Evolutionary conservation across 768 basidiomycete species (phyloP).

Genomic region (Pluteus cervinus): DNA sequence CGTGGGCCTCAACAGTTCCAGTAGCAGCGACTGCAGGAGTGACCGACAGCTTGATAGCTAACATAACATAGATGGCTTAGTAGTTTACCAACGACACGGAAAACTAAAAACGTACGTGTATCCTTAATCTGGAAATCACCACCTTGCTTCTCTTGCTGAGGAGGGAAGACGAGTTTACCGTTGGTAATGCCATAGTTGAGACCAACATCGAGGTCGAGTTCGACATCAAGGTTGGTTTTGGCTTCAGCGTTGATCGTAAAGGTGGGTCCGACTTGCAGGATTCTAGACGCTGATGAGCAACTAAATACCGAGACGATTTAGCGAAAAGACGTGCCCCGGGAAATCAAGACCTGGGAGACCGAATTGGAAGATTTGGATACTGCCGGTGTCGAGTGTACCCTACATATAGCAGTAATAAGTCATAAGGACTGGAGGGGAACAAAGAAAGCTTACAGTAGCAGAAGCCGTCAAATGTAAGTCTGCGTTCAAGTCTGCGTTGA

Average conservation of each 20-base stretch:
- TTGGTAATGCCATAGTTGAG: slow-evolving; percentile 37
- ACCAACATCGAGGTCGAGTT: slow-evolving; percentile 34
- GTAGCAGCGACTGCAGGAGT: slow-evolving; percentile 33
- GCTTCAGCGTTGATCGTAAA: slow-evolving; percentile 36
- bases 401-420: slow-evolving; percentile 3
- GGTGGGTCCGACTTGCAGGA: slow-evolving; percentile 41
- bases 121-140: slow-evolving; percentile 28
- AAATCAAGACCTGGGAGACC: slow-evolving; percentile 45
- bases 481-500: slow-evolving; percentile 34
- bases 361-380: slow-evolving; percentile 30
- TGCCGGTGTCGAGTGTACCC: slow-evolving; percentile 37
- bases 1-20: slow-evolving; percentile 37
- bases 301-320: background rate
- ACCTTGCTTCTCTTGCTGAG: slow-evolving; percentile 14
- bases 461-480: slow-evolving; percentile 29
- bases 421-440: background rate
- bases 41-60: slow-evolving; percentile 36
- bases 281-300: slow-evolving; percentile 16
- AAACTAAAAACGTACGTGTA: slow-evolving; percentile 30
- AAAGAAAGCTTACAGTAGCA: slow-evolving; percentile 22
- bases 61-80: background rate
- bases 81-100: background rate
- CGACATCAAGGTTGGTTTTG: slow-evolving; percentile 26
- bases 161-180: slow-evolving; percentile 39
- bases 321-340: slow-evolving; percentile 35